These are phyloP conservation scores for Magnolia officinalis DNA, from an alignment of 164 flowering plant genomes.

Conservation along the genomic window DNA sequence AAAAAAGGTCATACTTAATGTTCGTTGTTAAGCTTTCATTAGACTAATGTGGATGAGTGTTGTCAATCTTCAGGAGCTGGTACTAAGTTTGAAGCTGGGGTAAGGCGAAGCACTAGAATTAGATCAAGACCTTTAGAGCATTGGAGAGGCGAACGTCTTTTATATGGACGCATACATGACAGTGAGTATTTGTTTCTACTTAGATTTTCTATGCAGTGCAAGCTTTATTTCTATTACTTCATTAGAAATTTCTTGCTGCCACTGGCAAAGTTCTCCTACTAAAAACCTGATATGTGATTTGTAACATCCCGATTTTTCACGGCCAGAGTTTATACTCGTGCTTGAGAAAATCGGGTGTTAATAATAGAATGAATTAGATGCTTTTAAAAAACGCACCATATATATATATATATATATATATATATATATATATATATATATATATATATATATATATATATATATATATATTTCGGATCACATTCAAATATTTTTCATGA, in stretches of 20 bases:
- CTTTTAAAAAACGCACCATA: too few species aligned
- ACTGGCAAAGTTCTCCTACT: not conserved
- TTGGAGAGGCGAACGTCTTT: slow-evolving; percentile 81
- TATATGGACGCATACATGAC: slow-evolving; percentile 63
- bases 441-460: too few species aligned
- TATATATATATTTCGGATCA: too few species aligned
- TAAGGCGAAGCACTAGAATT: slow-evolving; percentile 71
- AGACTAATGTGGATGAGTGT: not conserved
- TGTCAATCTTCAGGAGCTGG: slow-evolving; percentile 48
- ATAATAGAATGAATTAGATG: too few species aligned
- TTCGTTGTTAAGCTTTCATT: not conserved
- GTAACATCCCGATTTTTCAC: too few species aligned
- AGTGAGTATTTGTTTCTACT: slow-evolving; percentile 41
- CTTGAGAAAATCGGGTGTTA: too few species aligned
- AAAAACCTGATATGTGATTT: not conserved
- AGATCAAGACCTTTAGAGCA: slow-evolving; percentile 63
- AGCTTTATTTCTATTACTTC: not conserved
- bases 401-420: too few species aligned
- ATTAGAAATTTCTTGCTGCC: not conserved
- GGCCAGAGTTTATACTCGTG: too few species aligned
- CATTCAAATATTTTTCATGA: too few species aligned
- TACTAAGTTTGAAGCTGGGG: slow-evolving; percentile 45
- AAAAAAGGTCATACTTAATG: too few species aligned
- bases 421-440: too few species aligned
- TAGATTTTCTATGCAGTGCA: not conserved